A percentile compares a stretch with the other conserved stretches of the same genome.
Evolutionary conservation across 129 eudicot species (phyloP).

Genomic region (Smallanthus sonchifolius): DNA sequence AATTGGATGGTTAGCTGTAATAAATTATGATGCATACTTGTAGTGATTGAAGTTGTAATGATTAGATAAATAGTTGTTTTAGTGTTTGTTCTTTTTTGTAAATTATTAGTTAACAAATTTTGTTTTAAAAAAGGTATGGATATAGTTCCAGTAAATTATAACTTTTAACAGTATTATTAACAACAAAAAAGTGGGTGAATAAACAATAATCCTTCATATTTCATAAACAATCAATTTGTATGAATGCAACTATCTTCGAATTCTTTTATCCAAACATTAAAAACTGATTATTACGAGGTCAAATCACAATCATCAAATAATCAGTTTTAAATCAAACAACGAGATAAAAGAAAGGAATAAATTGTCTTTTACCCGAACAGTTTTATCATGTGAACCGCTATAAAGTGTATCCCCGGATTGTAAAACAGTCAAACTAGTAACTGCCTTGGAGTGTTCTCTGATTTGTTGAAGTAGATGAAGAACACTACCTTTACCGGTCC

Average conservation of each 20-base stretch:
- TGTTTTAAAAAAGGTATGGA: background rate
- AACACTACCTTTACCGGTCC: constrained; percentile 42
- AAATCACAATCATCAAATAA: background rate
- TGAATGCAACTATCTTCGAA: background rate
- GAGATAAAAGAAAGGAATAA: background rate
- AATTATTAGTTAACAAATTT: no score
- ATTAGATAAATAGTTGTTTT: background rate
- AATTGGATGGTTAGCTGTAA: background rate
- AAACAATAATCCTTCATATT: background rate
- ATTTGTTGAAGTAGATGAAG: constrained; percentile 55
- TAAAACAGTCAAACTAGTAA: constrained; percentile 57
- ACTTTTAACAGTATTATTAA: background rate
- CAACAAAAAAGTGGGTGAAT: background rate
- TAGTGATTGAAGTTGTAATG: background rate
- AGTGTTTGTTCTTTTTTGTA: background rate
- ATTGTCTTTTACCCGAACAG: constrained; percentile 57
- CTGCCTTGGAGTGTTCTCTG: constrained; percentile 64
- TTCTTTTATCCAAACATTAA: background rate
- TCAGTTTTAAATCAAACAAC: background rate
- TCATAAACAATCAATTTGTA: background rate
- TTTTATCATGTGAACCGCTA: constrained; percentile 82
- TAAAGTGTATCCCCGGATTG: constrained; percentile 58
- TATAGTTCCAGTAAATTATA: background rate
- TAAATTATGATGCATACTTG: background rate
- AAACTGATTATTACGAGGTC: background rate